Evolutionary conservation across 129 eudicot species (phyloP).

Genomic region (Helichrysum umbraculigerum): DNA sequence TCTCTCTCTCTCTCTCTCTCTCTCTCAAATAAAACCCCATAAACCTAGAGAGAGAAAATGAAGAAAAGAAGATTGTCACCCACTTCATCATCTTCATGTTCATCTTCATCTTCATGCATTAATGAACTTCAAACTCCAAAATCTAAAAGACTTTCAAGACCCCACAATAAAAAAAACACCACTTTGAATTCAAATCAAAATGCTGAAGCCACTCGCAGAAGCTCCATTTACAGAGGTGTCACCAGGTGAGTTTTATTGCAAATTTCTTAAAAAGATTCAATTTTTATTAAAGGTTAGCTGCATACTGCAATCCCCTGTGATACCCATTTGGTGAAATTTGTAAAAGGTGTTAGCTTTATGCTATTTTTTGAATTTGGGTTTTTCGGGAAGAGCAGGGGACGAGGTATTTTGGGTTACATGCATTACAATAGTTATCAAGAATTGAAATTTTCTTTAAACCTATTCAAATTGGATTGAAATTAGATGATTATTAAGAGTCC

Average conservation of each 20-base stretch:
- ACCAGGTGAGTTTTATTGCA: slow-evolving; percentile 54
- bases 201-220: slow-evolving; percentile 53
- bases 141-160: slow-evolving; percentile 36
- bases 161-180: slow-evolving; percentile 33
- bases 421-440: slow-evolving; percentile 16
- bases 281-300: not conserved
- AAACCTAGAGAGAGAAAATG: slow-evolving; percentile 25
- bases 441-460: not conserved
- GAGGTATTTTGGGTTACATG: slow-evolving; percentile 19
- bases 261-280: not conserved
- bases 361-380: slow-evolving; percentile 11
- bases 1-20: slow-evolving; percentile 14
- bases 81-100: slow-evolving; percentile 43
- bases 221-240: slow-evolving; percentile 95
- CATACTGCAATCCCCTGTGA: not conserved
- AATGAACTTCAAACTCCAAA: slow-evolving; percentile 34
- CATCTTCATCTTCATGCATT: slow-evolving; percentile 67
- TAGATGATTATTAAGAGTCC: not conserved
- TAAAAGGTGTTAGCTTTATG: not conserved
- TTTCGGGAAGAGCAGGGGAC: slow-evolving; percentile 27
- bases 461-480: not conserved
- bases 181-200: slow-evolving; percentile 28
- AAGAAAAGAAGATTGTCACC: slow-evolving; percentile 55
- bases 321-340: slow-evolving; percentile 18
- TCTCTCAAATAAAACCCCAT: not conserved